Conservation (phyloP, 768 basidiomycete genomes). For the Rhodotorula sphaerocarpa region DNA sequence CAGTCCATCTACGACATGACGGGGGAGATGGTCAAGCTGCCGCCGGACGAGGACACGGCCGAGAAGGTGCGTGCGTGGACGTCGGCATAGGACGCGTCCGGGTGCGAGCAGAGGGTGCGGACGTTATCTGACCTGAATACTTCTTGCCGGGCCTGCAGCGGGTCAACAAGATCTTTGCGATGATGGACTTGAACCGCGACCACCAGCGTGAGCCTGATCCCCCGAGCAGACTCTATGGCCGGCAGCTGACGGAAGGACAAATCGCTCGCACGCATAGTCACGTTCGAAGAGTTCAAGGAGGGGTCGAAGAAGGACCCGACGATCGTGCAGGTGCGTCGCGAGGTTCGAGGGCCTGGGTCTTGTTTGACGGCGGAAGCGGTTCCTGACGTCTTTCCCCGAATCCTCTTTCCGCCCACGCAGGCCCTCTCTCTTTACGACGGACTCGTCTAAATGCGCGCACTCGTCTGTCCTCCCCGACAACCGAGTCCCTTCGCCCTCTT, state of each 20-base stretch:
- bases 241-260: too few relatives aligned
- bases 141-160: conserved; percentile 51
- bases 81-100: background rate
- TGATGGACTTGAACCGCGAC: conserved; percentile 95
- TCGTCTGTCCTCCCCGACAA: background rate
- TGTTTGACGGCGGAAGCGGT: too few relatives aligned
- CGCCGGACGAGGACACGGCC: conserved; percentile 98
- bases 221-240: too few relatives aligned
- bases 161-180: conserved; percentile 95
- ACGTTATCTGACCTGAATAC: background rate
- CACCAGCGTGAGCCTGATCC: conserved; percentile 47
- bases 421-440: conserved; percentile 92
- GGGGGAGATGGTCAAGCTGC: conserved; percentile 96
- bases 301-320: conserved; percentile 98
- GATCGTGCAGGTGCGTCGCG: conserved; percentile 73
- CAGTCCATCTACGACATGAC: conserved; percentile 99
- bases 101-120: background rate
- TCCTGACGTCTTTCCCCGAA: too few relatives aligned
- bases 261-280: conserved; percentile 44
- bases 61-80: conserved; percentile 63
- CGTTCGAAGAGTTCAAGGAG: conserved; percentile 95
- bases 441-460: conserved; percentile 55
- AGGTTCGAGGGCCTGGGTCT: background rate
- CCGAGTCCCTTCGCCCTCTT: background rate
- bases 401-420: too few relatives aligned